Evolutionary conservation across 1,284 basidiomycete genomes (phyloP).

Genomic region (Microbotryum scabiosae): DNA sequence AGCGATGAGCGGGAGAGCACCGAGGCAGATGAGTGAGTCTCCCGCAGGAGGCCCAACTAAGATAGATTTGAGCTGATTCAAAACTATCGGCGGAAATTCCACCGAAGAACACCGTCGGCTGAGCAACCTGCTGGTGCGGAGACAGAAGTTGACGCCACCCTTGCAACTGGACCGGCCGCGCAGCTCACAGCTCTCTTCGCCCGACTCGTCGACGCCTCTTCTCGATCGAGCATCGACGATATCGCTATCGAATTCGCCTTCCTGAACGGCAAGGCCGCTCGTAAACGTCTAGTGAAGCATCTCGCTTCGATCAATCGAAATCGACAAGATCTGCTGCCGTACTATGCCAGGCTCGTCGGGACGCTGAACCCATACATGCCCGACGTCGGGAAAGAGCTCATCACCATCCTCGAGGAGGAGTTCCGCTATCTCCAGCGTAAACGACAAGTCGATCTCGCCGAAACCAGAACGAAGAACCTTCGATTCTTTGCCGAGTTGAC

Average conservation of each 20-base stretch:
- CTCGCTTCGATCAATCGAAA: constrained; percentile 77
- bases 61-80: too few species aligned
- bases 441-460: constrained; percentile 78
- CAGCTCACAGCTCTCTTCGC: constrained; percentile 83
- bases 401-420: constrained; percentile 81
- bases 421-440: constrained; percentile 94
- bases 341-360: constrained; percentile 83
- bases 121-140: neutral
- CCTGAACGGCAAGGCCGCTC: constrained; percentile 87
- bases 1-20: constrained; percentile 16
- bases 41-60: neutral
- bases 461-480: constrained; percentile 81
- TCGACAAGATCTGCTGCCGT: constrained; percentile 80
- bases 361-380: constrained; percentile 88
- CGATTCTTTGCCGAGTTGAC: constrained; percentile 84
- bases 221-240: constrained; percentile 84
- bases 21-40: neutral
- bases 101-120: neutral
- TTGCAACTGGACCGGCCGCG: constrained; percentile 74
- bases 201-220: constrained; percentile 87
- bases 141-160: constrained; percentile 32
- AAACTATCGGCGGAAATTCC: too few species aligned
- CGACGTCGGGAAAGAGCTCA: constrained; percentile 74
- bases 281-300: constrained; percentile 81
- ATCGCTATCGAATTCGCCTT: constrained; percentile 93